Evolutionary conservation across 768 basidiomycete species (phyloP), one percentile per base, ranked within the genome.

Genomic region (Amanita inopinata): DNA sequence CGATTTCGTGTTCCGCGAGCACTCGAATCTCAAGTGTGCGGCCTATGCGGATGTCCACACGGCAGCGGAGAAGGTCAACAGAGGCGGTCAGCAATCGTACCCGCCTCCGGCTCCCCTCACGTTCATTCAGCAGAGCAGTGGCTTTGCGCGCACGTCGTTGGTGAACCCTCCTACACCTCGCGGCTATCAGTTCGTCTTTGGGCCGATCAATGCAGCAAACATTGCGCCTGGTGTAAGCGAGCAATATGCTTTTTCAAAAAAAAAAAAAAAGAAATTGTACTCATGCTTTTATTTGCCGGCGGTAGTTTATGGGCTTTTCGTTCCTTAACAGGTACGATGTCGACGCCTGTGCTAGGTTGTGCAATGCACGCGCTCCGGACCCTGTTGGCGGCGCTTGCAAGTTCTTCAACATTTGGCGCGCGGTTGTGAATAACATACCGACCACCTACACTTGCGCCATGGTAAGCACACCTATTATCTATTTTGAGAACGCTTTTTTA

Each of bases 371-470:
- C 25, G 63, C 61, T 5, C 58, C 65, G 3, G 70, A 73, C 46
- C 51, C 57, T 5, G 50, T 49, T 22, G 69, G 70, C 19, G 71
- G 71, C 37, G 64, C 63, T 7, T 74, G 71, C 55, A 60, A 65
- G 41, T 74, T 63, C 59, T 71, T 74, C 56, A 74, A 74, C 49
- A 72, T 74, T 55, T 74, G 70, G 70, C 64, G 70, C 25, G 70
- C 70, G 10, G 55, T 72, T 22, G 66, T 71, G 1, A 55, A 66
- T 43, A 69, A 65, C 5, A 47, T 53, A 12, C 70, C 71, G 0
- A 71, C 69, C 1, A 70, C 70, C 0, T 74, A 72, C 54, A 66
- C 66, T 28, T 74, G 70, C 57, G 64, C 64, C 49, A 66, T 73
- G 63, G 71, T 71, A 48, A 41, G 66, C 53, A 2, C 3, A 5